Base-by-base conservation (phyloP, 23 red algal genomes). In the Gracilaria vermiculophylla region DNA sequence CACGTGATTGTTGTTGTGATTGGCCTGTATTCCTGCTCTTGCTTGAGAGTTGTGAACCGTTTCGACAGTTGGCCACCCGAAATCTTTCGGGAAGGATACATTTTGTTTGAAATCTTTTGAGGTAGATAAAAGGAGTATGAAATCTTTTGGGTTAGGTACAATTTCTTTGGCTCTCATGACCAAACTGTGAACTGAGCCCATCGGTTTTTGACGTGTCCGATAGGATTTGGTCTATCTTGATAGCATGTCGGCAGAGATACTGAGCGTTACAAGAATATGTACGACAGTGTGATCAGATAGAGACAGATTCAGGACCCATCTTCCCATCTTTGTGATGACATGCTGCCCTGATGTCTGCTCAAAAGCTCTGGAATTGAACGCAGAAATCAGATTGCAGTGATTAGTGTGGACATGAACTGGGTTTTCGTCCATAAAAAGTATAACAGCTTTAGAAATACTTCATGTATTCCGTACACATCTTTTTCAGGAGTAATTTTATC, bases 401-500 rank as follows among this genome's bases (percentile, higher is more conserved):
- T 87, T 67, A 3, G 65, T 87, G 33, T 60, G 61, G 9, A 76
- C 83, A 24, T 87, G 11, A n/a, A 87, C 70, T 1, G 48, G 47
- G 9, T 62, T 42, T 12, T 76, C 83, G 2, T 47, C 67, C 9
- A 76, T 28, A 74, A 76, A 87, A 76, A 39, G 40, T 76, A 87
- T 49, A 76, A 66, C 15, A 76, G 19, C 50, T 75, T 87, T 6
- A 34, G 47, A n/a, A 87, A 75, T 9, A 65, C 49, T 24, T 60
- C 67, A 21, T 55, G 61, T 39, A 87, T 77, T 4, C 41, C 65
- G 19, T 74, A 87, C 27, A 41, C 83, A 53, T 75, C 83, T 37
- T 87, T 73, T 69, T 87, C 67, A 36, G 49, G 62, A 19, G 62
- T 75, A n/a, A 28, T 67, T 77, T 67, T 67, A 87, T 45, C 62